Base-by-base conservation (phyloP, 148 eudicot species). In the Amaranthus hypochondriacus region DNA sequence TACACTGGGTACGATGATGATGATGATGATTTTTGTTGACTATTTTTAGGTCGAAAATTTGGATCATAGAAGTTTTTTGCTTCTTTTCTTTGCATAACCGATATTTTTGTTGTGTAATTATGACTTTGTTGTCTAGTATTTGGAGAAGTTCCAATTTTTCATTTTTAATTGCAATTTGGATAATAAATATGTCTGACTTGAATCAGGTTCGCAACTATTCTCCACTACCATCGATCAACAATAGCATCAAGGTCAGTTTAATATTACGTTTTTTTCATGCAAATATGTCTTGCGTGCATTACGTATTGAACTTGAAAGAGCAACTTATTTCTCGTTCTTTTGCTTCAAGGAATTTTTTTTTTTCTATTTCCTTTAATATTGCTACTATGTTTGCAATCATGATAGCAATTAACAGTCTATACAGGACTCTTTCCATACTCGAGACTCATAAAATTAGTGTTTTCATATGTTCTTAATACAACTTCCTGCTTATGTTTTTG, bases 181-280 rank as follows among this genome's bases (percentile, higher is more conserved):
- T 52, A 53, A 39, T 69, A 55, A 48, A 42, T 76, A 59, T 44
- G 58, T 6, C 64, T 77, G 63, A 73, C 58, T 56, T 82, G 76
- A 51, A 71, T 68, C 87, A 92, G 96, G 98, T 95, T 53, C 89
- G 92, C 75, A 95, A 92, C 85, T 90, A 88, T 77, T 79, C 83
- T 71, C 96, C 92, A 1, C 71, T 81, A 50, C 97, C 98, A 72
- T 72, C 96, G 66, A 84, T 95, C 48, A 95, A 95, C 87, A 95
- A 88, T 71, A 95, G 97, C 74, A 95, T 95, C 70, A 95, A 92
- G 93, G 98, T 90, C 65, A 44, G 84, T 80, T 15, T 12, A 7
- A 39, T 51, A 5, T 65, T 9, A 50, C 42, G 7, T 68, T 9
- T 47, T 5, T 5, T 68, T 50, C 10, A 14, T 54, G 12, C 11